A percentile compares a stretch with the other conserved stretches of the same genome.
Conservation (phyloP, 352 stramenopile species). For the Globisporangium lucens region DNA sequence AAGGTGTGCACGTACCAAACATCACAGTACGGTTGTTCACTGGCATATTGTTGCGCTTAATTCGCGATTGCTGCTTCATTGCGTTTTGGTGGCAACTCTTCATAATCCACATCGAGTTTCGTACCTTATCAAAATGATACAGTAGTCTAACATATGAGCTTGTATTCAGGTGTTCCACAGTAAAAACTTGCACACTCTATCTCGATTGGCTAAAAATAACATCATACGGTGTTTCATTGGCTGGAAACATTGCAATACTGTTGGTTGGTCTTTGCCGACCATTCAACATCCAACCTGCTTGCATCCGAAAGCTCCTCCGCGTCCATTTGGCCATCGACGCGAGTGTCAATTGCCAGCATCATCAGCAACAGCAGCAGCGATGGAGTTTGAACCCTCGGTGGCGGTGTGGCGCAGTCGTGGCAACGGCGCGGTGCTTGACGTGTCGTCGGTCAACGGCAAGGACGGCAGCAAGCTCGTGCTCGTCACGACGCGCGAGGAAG, state of each 20-base stretch:
- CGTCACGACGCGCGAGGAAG: conserved; percentile 57
- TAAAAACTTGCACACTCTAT: not conserved
- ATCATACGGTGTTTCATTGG: not conserved
- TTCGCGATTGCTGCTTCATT: too few species aligned
- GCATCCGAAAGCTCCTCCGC: not conserved
- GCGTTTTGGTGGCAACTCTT: not conserved
- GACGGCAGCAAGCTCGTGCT: conserved; percentile 59
- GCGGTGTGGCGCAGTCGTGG: conserved; percentile 61
- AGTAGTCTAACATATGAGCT: not conserved
- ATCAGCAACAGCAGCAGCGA: conserved; percentile 15
- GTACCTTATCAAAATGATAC: not conserved
- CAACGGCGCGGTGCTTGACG: conserved; percentile 44
- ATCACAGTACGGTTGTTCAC: too few species aligned
- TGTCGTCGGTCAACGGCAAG: conserved; percentile 34
- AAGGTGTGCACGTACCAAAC: too few species aligned
- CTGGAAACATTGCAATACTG: conserved; percentile 7
- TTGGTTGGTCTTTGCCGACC: conserved; percentile 29
- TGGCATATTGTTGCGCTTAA: too few species aligned
- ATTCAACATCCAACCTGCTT: conserved; percentile 5
- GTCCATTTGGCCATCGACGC: conserved; percentile 10
- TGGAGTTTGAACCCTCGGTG: conserved; percentile 71
- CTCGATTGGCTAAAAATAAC: not conserved
- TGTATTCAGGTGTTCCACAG: not conserved
- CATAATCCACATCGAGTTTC: not conserved
- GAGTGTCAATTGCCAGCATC: not conserved